Conservation (phyloP, 129 eudicot genomes). For the Escallonia rubra region DNA sequence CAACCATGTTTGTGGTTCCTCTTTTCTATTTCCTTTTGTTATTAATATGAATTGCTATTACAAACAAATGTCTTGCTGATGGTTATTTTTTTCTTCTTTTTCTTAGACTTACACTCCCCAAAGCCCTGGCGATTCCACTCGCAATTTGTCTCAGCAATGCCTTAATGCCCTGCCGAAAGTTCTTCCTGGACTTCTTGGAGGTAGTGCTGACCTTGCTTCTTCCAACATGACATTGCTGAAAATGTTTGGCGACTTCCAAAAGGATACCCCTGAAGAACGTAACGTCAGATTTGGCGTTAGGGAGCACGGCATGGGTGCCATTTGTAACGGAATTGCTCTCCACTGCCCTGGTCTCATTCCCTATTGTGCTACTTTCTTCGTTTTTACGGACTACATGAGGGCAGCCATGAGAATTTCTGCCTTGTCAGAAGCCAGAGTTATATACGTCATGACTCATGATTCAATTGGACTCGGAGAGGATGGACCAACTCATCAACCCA, state of each 20-base stretch:
- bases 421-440: slow-evolving; percentile 40
- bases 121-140: slow-evolving; percentile 45
- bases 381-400: slow-evolving; percentile 67
- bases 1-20: background rate
- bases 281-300: slow-evolving; percentile 54
- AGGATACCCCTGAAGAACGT: slow-evolving; percentile 47
- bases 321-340: slow-evolving; percentile 55
- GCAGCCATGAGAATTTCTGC: slow-evolving; percentile 58
- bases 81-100: background rate
- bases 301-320: slow-evolving; percentile 70
- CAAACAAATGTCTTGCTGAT: background rate
- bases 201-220: slow-evolving; percentile 70
- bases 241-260: slow-evolving; percentile 53
- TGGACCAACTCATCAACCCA: slow-evolving; percentile 68
- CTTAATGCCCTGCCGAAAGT: slow-evolving; percentile 43
- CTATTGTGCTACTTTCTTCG: slow-evolving; percentile 68
- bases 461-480: slow-evolving; percentile 62
- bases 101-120: slow-evolving; percentile 48
- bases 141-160: slow-evolving; percentile 48
- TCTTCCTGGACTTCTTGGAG: slow-evolving; percentile 61
- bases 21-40: background rate
- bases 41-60: background rate
- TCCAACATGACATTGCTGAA: slow-evolving; percentile 64
- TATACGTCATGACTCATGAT: slow-evolving; percentile 59
- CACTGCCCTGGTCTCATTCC: slow-evolving; percentile 55